Conservation (phyloP, 2,329 filamentous ascomycete genomes). For the Gnomoniopsis smithogilvyi region DNA sequence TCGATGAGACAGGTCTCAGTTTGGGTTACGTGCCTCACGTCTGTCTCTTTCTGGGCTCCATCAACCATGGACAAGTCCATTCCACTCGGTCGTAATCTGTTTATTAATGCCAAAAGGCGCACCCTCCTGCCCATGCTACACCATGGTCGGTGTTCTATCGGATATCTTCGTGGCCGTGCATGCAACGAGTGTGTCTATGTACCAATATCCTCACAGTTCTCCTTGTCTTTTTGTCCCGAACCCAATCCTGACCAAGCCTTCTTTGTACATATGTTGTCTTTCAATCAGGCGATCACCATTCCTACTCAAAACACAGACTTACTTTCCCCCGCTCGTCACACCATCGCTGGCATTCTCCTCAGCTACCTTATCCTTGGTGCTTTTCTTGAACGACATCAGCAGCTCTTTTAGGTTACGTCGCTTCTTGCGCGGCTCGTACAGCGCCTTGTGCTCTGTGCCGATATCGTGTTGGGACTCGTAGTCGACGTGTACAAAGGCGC, state of each 20-base stretch:
- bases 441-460: slow-evolving; percentile 40
- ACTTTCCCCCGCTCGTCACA: neutral
- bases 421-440: slow-evolving; percentile 33
- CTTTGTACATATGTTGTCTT: neutral
- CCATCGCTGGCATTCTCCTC: neutral
- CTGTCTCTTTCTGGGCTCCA: no score
- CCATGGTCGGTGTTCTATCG: neutral
- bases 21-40: no score
- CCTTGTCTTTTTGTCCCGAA: neutral
- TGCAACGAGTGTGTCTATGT: neutral
- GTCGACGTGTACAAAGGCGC: slow-evolving; percentile 44
- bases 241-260: neutral
- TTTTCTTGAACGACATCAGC: slow-evolving; percentile 28
- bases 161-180: neutral
- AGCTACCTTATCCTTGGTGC: slow-evolving; percentile 14
- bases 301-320: neutral
- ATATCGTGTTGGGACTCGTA: slow-evolving; percentile 39
- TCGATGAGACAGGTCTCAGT: no score
- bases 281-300: neutral
- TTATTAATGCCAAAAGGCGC: neutral
- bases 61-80: no score
- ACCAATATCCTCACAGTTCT: neutral
- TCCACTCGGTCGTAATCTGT: neutral
- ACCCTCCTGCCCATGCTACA: neutral
- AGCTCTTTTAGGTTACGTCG: slow-evolving; percentile 33